Evolutionary conservation across 1,284 basidiomycete genomes (phyloP).

Genomic region (Papiliotrema nemorosa): DNA sequence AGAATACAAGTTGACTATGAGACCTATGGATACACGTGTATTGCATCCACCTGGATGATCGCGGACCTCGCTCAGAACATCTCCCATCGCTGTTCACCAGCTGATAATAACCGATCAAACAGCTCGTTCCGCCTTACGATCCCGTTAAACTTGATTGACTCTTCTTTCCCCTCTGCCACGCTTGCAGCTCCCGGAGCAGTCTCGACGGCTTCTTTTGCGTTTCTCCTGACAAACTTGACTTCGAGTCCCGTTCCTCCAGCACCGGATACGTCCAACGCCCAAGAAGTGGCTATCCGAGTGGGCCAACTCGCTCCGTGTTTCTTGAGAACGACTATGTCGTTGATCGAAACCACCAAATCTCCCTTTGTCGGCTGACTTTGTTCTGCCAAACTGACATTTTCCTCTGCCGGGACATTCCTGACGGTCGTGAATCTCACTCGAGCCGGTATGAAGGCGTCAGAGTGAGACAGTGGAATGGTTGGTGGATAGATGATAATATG

Average conservation of each 20-base stretch:
- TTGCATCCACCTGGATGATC: no score
- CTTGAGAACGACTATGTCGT: slow-evolving; percentile 22
- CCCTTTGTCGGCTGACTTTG: slow-evolving; percentile 1
- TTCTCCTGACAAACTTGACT: slow-evolving; percentile 11
- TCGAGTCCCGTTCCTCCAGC: slow-evolving; percentile 34
- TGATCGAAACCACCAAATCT: slow-evolving; percentile 16
- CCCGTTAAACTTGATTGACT: slow-evolving; percentile 13
- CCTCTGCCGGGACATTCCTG: slow-evolving; percentile 3
- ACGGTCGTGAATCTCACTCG: slow-evolving; percentile 24
- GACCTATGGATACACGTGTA: no score
- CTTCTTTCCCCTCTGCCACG: slow-evolving; percentile 3
- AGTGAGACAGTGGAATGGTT: not conserved
- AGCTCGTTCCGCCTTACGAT: slow-evolving; percentile 33
- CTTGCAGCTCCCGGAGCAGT: not conserved
- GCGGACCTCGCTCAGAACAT: slow-evolving; percentile 1
- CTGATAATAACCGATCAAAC: slow-evolving; percentile 26
- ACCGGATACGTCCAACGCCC: slow-evolving; percentile 14
- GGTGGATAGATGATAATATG: slow-evolving; percentile 28
- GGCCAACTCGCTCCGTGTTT: slow-evolving; percentile 19
- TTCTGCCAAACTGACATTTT: slow-evolving; percentile 6
- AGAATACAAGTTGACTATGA: no score
- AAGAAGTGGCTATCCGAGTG: slow-evolving; percentile 7
- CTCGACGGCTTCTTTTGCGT: not conserved
- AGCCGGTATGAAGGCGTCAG: slow-evolving; percentile 10
- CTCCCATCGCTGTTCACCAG: slow-evolving; percentile 32